Evolutionary conservation across 140 eudicot species (phyloP), one percentile per base, ranked within the genome.

Genomic region (Oenanthe javanica): DNA sequence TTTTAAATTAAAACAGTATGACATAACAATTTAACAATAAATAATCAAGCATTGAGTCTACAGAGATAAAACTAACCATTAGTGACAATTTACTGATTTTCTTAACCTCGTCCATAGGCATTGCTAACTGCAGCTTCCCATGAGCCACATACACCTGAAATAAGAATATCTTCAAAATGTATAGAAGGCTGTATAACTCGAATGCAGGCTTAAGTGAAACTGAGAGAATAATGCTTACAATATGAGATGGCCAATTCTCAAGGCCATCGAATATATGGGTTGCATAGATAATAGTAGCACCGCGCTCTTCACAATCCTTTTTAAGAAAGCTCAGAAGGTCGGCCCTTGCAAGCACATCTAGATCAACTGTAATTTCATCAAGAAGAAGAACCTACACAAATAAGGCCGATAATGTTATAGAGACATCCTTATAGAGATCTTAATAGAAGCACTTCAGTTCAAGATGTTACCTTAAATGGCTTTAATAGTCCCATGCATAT

Each of bases 251-350:
- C 98, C 98, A 94, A 82, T 84, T 79, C 88, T 94, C 98, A 57
- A 94, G 94, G 74, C 98, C 98, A 86, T 94, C 98, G 63, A 94
- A 94, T 82, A 94, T 94, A 80, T 94, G 98, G 66, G 98, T 94
- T 77, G 98, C 98, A 42, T 94, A 94, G 59, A 94, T 83, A 76
- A 94, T 94, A 25, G 93, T 90, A 45, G 97, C 97, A 38, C 96
- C 95, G 38, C 92, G 88, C 75, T 90, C 92, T 50, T 85, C 89
- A 82, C 96, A 92, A 83, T 94, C 98, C 88, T 88, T 92, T 81
- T 85, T 94, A 9, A 94, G 90, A 83, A 94, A 94, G 9, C 77
- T 87, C 81, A 94, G 87, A 80, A 94, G 97, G 83, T 94, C 96
- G 77, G 98, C 97, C 80, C 98, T 88, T 1, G 97, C 96, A 75